Percentiles rank a stretch among this genome's conserved stretches.
These are phyloP conservation scores for Gaillardinia entomophila DNA, from an alignment of 805 yeast species.

Conservation along the genomic window DNA sequence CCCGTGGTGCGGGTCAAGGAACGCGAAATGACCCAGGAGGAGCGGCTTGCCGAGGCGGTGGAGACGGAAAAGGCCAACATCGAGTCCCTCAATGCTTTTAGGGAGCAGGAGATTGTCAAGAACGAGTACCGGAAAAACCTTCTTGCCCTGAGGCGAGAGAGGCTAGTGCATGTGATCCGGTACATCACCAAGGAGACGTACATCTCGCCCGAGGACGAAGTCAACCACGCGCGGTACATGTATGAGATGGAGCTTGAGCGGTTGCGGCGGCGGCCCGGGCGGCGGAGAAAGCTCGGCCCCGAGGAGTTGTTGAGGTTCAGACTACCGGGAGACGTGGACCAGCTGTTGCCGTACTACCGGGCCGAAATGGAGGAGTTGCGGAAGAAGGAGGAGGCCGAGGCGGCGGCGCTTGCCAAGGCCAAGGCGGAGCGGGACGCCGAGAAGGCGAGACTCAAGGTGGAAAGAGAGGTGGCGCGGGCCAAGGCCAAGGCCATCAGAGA, in stretches of 20 bases:
- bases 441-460: too few species aligned
- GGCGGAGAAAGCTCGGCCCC: conserved; percentile 34
- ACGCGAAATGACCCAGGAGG: conserved; percentile 62
- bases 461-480: too few species aligned
- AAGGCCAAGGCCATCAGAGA: neutral
- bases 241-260: conserved; percentile 27
- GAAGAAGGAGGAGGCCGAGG: neutral
- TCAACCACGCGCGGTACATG: conserved; percentile 40
- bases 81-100: conserved; percentile 66
- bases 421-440: neutral
- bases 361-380: conserved; percentile 13
- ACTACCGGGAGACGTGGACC: conserved; percentile 27
- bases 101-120: conserved; percentile 78
- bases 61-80: conserved; percentile 78
- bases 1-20: conserved; percentile 37
- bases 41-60: conserved; percentile 73
- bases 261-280: conserved; percentile 41
- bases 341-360: conserved; percentile 20
- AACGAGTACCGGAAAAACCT: conserved; percentile 73
- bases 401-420: too few species aligned
- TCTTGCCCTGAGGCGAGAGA: conserved; percentile 58
- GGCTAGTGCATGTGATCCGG: conserved; percentile 55
- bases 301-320: conserved; percentile 20
- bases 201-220: conserved; percentile 62
- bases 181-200: conserved; percentile 41